Conservation (phyloP, 768 basidiomycete genomes). For the Mycena kentingensis region DNA sequence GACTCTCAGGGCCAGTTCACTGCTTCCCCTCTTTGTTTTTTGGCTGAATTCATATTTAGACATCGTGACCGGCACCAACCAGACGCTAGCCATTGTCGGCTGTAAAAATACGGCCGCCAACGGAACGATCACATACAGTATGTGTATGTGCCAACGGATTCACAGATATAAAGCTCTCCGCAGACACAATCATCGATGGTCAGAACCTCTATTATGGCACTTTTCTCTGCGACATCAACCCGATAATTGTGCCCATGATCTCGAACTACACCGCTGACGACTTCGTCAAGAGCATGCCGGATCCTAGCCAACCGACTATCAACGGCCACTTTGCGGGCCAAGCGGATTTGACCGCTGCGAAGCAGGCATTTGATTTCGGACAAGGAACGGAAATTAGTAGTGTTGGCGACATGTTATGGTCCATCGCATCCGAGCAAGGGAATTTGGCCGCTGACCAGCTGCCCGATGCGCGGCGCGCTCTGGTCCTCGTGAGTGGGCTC, state of each 20-base stretch:
- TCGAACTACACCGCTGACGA: neutral
- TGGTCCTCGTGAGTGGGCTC: neutral
- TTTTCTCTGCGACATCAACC: neutral
- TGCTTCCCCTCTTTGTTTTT: neutral
- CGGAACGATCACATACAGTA: neutral
- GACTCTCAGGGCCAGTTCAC: too few species aligned
- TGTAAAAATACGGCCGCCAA: neutral
- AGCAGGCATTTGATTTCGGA: too few species aligned
- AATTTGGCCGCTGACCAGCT: neutral
- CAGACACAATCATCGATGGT: slow-evolving; percentile 1
- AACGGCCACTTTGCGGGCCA: neutral
- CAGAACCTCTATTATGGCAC: neutral
- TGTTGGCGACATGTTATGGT: too few species aligned
- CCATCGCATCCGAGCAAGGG: too few species aligned
- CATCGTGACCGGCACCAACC: neutral
- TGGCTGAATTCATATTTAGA: neutral
- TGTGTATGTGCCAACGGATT: neutral
- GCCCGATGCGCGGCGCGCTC: neutral
- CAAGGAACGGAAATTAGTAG: too few species aligned
- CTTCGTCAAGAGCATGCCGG: neutral
- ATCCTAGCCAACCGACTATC: neutral
- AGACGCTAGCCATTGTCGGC: neutral
- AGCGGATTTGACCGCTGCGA: neutral
- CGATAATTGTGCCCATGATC: neutral
- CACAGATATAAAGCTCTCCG: neutral